Percentiles rank a stretch among this genome's conserved stretches.
Conservation (phyloP, 2,329 filamentous ascomycete species). For the Penicillium sp. region DNA sequence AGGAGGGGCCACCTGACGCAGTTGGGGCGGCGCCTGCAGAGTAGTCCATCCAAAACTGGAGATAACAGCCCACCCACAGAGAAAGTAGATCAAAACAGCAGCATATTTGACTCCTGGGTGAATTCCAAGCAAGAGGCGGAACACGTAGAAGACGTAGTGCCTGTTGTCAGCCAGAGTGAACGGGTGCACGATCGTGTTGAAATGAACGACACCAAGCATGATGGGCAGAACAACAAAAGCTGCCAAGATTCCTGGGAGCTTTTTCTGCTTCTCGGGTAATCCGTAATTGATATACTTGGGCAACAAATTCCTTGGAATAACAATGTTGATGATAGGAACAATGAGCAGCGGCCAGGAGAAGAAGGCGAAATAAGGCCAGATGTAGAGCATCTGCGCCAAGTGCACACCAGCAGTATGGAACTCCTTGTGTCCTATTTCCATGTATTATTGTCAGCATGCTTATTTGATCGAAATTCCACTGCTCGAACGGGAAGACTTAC, state of each 20-base stretch:
- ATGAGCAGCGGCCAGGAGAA: slow-evolving; percentile 80
- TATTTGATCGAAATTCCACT: too few species aligned
- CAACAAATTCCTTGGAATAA: slow-evolving; percentile 35
- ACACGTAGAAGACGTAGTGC: slow-evolving; percentile 96
- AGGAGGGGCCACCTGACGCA: slow-evolving; percentile 19
- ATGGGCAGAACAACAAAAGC: slow-evolving; percentile 37
- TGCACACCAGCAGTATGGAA: slow-evolving; percentile 91
- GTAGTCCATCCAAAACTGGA: slow-evolving; percentile 55
- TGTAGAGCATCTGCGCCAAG: slow-evolving; percentile 87
- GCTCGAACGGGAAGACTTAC: slow-evolving; percentile 50
- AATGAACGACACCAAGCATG: slow-evolving; percentile 58
- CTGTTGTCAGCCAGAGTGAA: slow-evolving; percentile 96
- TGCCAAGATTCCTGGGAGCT: slow-evolving; percentile 41
- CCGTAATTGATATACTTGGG: slow-evolving; percentile 35
- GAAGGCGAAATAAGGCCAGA: slow-evolving; percentile 86
- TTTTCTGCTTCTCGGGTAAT: slow-evolving; percentile 31
- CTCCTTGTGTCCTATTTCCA: slow-evolving; percentile 74
- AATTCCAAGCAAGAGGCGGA: slow-evolving; percentile 73
- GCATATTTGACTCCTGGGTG: slow-evolving; percentile 63
- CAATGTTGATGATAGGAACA: slow-evolving; percentile 49
- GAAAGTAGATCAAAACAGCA: slow-evolving; percentile 67
- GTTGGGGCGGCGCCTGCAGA: slow-evolving; percentile 19
- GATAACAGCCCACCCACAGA: slow-evolving; percentile 67
- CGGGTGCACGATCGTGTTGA: slow-evolving; percentile 91
- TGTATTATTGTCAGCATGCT: not conserved